Conservation (phyloP, 2,329 filamentous ascomycete genomes). For the Zasmidium cellare region DNA sequence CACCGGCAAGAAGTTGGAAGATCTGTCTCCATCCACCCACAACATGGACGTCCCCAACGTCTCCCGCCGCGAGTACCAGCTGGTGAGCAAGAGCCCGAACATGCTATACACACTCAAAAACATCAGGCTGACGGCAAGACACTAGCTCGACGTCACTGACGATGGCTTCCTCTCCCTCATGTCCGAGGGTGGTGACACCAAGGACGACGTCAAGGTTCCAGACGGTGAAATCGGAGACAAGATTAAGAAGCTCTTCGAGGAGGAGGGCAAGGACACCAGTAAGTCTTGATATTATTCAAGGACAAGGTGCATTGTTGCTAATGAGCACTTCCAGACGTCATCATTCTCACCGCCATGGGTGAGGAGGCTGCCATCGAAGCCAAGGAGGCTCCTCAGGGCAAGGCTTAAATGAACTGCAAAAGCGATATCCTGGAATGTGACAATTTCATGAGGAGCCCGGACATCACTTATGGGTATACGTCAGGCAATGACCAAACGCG, state of each 20-base stretch:
- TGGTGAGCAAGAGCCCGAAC: constrained; percentile 63
- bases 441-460: constrained; percentile 14
- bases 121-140: constrained; percentile 19
- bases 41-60: constrained; percentile 98
- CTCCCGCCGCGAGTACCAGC: constrained; percentile 83
- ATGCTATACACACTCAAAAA: background rate
- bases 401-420: constrained; percentile 26
- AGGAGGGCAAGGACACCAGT: constrained; percentile 93
- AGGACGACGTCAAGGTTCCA: constrained; percentile 93
- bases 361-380: constrained; percentile 89
- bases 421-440: constrained; percentile 16
- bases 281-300: constrained; percentile 50
- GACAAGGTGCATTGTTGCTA: constrained; percentile 17
- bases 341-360: constrained; percentile 92
- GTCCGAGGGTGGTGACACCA: constrained; percentile 79
- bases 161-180: constrained; percentile 95
- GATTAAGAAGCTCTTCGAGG: constrained; percentile 76
- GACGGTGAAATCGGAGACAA: constrained; percentile 86
- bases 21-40: constrained; percentile 95
- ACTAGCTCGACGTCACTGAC: constrained; percentile 87
- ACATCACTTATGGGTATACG: constrained; percentile 24
- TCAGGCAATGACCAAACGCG: constrained; percentile 20
- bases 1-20: constrained; percentile 99
- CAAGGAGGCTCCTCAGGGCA: constrained; percentile 79
- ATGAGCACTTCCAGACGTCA: constrained; percentile 65